Base-by-base conservation (phyloP, 768 basidiomycete species). In the Exsudoporus frostii region DNA sequence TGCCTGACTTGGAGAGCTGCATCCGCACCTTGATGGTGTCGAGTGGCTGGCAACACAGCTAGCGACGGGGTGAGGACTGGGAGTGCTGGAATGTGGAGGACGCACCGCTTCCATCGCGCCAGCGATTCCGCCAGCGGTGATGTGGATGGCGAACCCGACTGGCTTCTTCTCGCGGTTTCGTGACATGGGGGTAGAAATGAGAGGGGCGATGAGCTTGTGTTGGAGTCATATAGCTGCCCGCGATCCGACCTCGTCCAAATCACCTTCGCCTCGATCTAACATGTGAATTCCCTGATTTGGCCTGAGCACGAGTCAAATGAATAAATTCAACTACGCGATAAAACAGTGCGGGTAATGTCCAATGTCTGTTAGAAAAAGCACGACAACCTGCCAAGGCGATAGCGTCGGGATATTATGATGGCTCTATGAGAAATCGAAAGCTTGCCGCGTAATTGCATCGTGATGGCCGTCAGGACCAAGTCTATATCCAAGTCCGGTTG, bases 11-110 rank as follows among this genome's bases (percentile, higher is more conserved):
- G 53, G 90, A 91, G 51, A 99, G 85, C 75, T 99, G 97, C 97
- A 99, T 99, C n/a, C 97, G 92, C 61, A 98, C 96, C 76, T 98
- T 98, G 79, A 98, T 98, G 24, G 97, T 98, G 70, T 99, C 97
- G 40, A 98, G 84, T 11, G 94, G 94, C 67, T 96, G 94, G 71
- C 94, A 96, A 65, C 70, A 79, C 54, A 91, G 68, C 89, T 92
- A 42, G 25, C 36, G 27, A 24, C 11, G 22, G 40, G 11, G 29
- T 59, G 51, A 59, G 58, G 25, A n/a, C 3, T 10, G 32, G 2
- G 6, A 8, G 1, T 39, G 42, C 22, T 47, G 51, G 7, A 39
- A 34, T 7, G 6, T 6, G 30, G 38, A 33, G 34, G 14, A 49
- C 87, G 61, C 54, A 92, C 86, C 50, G 96, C 95, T 74, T 98